These are phyloP conservation scores for Yamadazyma takamatsuzukensis DNA, from an alignment of 805 yeast species.

Conservation along the genomic window DNA sequence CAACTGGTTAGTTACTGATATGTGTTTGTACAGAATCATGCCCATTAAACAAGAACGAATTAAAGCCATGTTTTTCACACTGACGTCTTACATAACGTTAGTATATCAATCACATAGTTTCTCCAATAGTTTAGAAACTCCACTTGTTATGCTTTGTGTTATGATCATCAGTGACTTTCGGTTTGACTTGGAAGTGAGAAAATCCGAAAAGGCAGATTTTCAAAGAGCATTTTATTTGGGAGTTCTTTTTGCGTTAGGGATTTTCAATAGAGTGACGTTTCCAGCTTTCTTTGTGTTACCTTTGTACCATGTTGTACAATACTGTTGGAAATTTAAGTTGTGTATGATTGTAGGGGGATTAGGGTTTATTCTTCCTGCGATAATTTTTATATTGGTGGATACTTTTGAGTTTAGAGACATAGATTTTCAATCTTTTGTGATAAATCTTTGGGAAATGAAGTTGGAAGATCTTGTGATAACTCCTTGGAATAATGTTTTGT, in stretches of 20 bases:
- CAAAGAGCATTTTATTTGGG: slow-evolving; percentile 38
- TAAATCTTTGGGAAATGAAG: slow-evolving; percentile 10
- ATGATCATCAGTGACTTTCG: slow-evolving; percentile 46
- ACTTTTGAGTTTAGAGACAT: slow-evolving; percentile 37
- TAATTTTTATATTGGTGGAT: slow-evolving; percentile 48
- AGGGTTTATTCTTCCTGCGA: slow-evolving; percentile 34
- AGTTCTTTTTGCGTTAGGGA: slow-evolving; percentile 55
- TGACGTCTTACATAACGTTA: slow-evolving; percentile 66
- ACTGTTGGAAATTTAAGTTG: slow-evolving; percentile 32
- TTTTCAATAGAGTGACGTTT: slow-evolving; percentile 84
- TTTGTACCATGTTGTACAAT: slow-evolving; percentile 40
- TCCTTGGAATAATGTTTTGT: slow-evolving; percentile 72
- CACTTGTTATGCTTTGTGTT: slow-evolving; percentile 47
- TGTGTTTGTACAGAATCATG: slow-evolving; percentile 44
- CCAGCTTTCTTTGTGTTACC: slow-evolving; percentile 73
- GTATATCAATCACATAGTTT: slow-evolving; percentile 83
- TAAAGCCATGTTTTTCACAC: slow-evolving; percentile 46
- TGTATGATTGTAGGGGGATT: slow-evolving; percentile 26
- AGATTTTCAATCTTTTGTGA: no score
- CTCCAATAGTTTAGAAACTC: slow-evolving; percentile 81
- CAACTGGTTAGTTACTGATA: slow-evolving; percentile 36
- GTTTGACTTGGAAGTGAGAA: slow-evolving; percentile 14
- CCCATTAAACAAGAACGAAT: slow-evolving; percentile 48
- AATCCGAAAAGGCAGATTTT: slow-evolving; percentile 3
- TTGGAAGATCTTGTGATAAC: slow-evolving; percentile 47